Conservation (phyloP, 768 basidiomycete genomes). For the Pulveroboletus ravenelii region DNA sequence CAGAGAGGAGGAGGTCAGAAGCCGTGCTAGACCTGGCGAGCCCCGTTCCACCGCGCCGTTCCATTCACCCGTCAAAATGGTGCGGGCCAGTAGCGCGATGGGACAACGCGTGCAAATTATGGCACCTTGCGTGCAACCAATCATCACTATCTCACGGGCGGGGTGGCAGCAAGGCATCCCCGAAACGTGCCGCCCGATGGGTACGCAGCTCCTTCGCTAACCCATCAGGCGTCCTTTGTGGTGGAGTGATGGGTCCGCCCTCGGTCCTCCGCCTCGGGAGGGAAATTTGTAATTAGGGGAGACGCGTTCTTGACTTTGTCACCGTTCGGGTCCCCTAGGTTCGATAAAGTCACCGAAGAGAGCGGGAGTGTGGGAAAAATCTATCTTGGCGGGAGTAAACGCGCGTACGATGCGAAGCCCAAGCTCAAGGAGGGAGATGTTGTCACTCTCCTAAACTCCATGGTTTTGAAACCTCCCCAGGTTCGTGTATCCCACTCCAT, state of each 20-base stretch:
- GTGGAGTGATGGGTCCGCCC: slow-evolving; percentile 59
- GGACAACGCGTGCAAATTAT: no score
- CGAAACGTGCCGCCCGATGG: no score
- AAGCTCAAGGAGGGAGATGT: slow-evolving; percentile 88
- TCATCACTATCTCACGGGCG: no score
- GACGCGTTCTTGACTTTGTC: slow-evolving; percentile 81
- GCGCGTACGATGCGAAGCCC: slow-evolving; percentile 85
- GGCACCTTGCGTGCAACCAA: no score
- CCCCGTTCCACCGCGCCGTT: no score
- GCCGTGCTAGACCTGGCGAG: no score
- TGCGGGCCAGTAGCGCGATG: no score
- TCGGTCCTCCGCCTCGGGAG: slow-evolving; percentile 49
- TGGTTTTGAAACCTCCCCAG: slow-evolving; percentile 80
- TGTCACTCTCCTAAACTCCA: slow-evolving; percentile 83
- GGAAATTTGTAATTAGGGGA: slow-evolving; percentile 60
- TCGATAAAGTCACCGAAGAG: slow-evolving; percentile 51
- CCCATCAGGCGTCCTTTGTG: no score
- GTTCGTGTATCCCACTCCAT: slow-evolving; percentile 36
- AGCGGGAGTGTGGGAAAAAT: slow-evolving; percentile 53
- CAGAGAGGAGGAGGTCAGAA: no score
- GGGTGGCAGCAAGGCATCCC: no score
- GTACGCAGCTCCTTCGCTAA: no score
- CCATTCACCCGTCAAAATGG: no score
- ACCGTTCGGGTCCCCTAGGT: slow-evolving; percentile 82
- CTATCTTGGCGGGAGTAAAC: slow-evolving; percentile 86